These are phyloP conservation scores for Anthostomella pinea DNA, from an alignment of 2,329 filamentous ascomycete species.

Conservation along the genomic window DNA sequence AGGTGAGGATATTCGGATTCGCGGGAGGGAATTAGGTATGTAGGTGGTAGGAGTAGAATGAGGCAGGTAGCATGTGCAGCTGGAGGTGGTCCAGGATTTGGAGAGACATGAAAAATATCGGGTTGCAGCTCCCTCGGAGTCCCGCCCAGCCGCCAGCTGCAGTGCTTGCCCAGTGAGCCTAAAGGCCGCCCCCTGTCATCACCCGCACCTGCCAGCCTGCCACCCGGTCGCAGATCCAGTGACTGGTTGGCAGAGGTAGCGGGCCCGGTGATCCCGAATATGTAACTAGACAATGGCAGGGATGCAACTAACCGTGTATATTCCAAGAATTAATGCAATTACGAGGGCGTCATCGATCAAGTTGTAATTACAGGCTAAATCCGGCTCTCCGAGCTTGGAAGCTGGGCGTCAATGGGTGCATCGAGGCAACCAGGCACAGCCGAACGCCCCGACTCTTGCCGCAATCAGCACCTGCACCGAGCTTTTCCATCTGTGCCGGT, in stretches of 20 bases:
- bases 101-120: no score
- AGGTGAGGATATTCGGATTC: conserved; percentile 9
- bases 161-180: no score
- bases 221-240: conserved; percentile 21
- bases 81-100: no score
- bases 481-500: conserved; percentile 4
- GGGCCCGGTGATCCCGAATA: conserved; percentile 22
- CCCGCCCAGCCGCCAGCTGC: no score
- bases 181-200: conserved; percentile 14
- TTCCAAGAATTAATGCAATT: conserved; percentile 18
- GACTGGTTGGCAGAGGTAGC: conserved; percentile 9
- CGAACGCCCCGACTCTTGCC: conserved; percentile 24
- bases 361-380: conserved; percentile 28
- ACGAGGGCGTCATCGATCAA: conserved; percentile 3
- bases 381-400: conserved; percentile 18
- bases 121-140: no score
- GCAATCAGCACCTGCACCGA: conserved; percentile 9
- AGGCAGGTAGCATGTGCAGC: conserved; percentile 1
- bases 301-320: background rate
- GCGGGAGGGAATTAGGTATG: conserved; percentile 2
- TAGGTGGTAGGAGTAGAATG: conserved; percentile 7
- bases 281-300: conserved; percentile 13
- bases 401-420: conserved; percentile 10
- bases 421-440: no score
- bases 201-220: no score